A percentile compares a stretch with the other conserved stretches of the same genome.
Conservation (phyloP, 306 rosid species). For the Sicyos baderoa region DNA sequence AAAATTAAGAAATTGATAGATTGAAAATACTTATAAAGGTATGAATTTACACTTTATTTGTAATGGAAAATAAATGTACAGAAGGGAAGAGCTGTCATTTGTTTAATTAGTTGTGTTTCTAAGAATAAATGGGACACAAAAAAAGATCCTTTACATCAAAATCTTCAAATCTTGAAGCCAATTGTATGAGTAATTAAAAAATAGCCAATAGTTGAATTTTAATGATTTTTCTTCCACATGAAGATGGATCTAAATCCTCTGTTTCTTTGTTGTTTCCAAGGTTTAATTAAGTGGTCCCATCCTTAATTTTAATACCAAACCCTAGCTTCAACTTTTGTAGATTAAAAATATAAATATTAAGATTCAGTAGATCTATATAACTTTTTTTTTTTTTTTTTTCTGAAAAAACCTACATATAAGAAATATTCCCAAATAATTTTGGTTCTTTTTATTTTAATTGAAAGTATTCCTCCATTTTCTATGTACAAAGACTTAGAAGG, state of each 20-base stretch:
- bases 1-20: no score
- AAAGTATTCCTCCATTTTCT: background rate
- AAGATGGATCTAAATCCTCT: conserved; percentile 2
- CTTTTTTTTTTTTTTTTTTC: no score
- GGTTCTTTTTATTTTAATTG: background rate
- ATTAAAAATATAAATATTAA: background rate
- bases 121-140: background rate
- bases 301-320: background rate
- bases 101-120: background rate
- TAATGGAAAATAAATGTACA: no score
- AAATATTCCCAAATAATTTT: conserved; percentile 11
- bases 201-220: conserved; percentile 1
- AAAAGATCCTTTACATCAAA: background rate
- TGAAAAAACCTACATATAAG: no score
- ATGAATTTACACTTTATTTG: no score
- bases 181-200: background rate
- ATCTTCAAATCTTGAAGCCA: background rate
- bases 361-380: background rate
- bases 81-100: background rate
- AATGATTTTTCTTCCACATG: background rate
- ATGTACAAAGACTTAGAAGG: background rate
- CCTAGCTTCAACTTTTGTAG: no score
- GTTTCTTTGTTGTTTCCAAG: conserved; percentile 11
- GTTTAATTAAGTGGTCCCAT: conserved; percentile 16
- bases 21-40: no score